These are phyloP conservation scores for Xylariales sp. DNA, from an alignment of 2,329 filamentous ascomycete genomes.

Conservation along the genomic window DNA sequence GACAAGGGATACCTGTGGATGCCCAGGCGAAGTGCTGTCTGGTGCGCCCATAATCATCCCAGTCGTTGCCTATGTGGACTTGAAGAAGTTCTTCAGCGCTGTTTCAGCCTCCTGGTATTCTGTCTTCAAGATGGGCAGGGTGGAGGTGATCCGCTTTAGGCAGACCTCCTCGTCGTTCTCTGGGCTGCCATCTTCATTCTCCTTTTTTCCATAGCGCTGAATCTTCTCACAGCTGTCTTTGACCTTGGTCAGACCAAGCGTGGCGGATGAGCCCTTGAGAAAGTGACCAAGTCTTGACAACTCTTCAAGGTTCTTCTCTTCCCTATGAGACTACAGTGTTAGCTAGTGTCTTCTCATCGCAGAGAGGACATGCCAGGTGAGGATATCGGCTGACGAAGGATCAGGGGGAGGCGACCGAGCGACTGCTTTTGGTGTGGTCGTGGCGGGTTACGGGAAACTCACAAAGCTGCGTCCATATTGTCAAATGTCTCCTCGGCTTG, in stretches of 20 bases:
- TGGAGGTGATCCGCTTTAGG: slow-evolving; percentile 65
- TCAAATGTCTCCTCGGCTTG: slow-evolving; percentile 84
- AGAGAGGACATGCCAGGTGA: too few relatives aligned
- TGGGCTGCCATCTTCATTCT: slow-evolving; percentile 69
- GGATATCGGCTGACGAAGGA: neutral
- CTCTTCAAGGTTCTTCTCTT: slow-evolving; percentile 62
- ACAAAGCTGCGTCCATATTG: slow-evolving; percentile 82
- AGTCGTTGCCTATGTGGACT: slow-evolving; percentile 12
- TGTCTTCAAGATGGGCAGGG: slow-evolving; percentile 65
- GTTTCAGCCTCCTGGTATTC: slow-evolving; percentile 73
- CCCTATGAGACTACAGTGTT: slow-evolving; percentile 39
- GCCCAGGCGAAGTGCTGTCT: too few relatives aligned
- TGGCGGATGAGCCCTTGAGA: slow-evolving; percentile 94
- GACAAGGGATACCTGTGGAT: too few relatives aligned
- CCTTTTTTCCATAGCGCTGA: slow-evolving; percentile 81
- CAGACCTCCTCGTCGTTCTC: slow-evolving; percentile 65
- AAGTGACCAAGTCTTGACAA: slow-evolving; percentile 89
- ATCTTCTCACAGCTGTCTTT: slow-evolving; percentile 95
- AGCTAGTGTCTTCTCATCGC: slow-evolving; percentile 7
- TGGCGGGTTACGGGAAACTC: slow-evolving; percentile 40
- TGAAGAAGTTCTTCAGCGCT: slow-evolving; percentile 67
- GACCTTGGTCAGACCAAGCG: slow-evolving; percentile 84
- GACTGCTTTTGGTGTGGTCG: neutral
- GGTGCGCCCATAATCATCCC: too few relatives aligned
- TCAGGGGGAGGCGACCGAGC: neutral